phyloP scores from a whole-genome alignment of 2,329 filamentous ascomycete species.

The Stemphylium vesicarium region DNA sequence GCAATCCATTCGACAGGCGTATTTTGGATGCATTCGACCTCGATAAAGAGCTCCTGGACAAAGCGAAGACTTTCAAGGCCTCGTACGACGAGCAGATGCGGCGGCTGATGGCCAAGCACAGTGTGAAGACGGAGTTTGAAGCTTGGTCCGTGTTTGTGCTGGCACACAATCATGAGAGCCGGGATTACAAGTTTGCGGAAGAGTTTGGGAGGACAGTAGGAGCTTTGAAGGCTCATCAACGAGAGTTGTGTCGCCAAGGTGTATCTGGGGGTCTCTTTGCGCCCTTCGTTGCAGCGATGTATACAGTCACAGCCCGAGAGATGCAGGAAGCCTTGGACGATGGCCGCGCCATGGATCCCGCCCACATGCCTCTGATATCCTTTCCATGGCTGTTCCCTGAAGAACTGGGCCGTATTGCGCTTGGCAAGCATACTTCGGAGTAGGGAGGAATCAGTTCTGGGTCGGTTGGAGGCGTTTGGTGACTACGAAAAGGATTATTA shows the following conservation, averaged over 20 bases:
- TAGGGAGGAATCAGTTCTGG: too few relatives aligned
- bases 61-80: slow-evolving; percentile 71
- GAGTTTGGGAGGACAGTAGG: slow-evolving; percentile 73
- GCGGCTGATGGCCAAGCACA: slow-evolving; percentile 83
- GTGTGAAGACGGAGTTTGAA: slow-evolving; percentile 87
- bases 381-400: slow-evolving; percentile 89
- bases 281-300: slow-evolving; percentile 85
- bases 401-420: slow-evolving; percentile 53
- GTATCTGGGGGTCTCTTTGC: slow-evolving; percentile 59
- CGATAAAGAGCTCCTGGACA: slow-evolving; percentile 60
- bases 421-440: slow-evolving; percentile 70
- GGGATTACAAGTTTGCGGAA: slow-evolving; percentile 87
- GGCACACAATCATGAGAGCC: slow-evolving; percentile 71
- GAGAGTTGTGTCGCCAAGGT: slow-evolving; percentile 64
- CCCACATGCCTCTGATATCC: slow-evolving; percentile 81
- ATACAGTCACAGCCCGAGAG: slow-evolving; percentile 78
- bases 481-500: too few relatives aligned
- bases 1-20: slow-evolving; percentile 74
- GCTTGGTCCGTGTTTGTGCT: slow-evolving; percentile 88
- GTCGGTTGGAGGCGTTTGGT: too few relatives aligned
- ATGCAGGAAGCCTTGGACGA: slow-evolving; percentile 65
- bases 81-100: slow-evolving; percentile 79
- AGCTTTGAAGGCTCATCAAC: slow-evolving; percentile 67
- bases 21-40: slow-evolving; percentile 70
- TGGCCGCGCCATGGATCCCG: slow-evolving; percentile 49